Base-by-base conservation (phyloP, 2,329 filamentous ascomycete genomes). In the Chaetothyriales sp. region DNA sequence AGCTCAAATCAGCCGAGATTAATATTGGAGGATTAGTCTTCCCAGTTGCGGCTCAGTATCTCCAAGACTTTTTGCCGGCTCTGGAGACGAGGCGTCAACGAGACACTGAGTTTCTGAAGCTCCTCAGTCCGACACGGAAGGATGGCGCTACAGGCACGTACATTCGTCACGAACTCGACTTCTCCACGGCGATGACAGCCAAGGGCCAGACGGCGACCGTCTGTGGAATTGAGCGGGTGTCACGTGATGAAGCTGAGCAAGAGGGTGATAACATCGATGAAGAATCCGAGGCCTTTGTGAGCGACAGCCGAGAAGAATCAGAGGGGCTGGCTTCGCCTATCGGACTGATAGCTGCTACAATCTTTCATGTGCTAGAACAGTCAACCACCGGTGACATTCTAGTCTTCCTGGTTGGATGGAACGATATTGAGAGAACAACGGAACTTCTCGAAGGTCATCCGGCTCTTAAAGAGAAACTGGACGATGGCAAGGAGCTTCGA, bases 1-100 rank as follows among this genome's bases (percentile, higher is more conserved):
- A 19, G 8, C 50, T 60, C 18, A 48, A 9, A 2, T 52, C 50
- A 6, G 46, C 89, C 88, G 0, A 81, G 95, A 47, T 74, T 95
- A 51, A 89, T 83, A 88, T 97, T 15, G 92, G 90, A 2, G 92
- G 92, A 1, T 81, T 90, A 46, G 95, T 89, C 0, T 97, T 92
- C 63, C 89, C 90, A 0, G 90, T 98, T 2, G 76, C 86, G 60
- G 86, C 88, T 37, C 82, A 81, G 57, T 97, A 86, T 64, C 74
- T 98, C 0, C 90, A 97, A 65, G 92, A 98, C 69, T 90, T 88
- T 15, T 44, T 58, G 44, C 44, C 45, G 20, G 56, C 56, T n/a
- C 43, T 53, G n/a, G 49, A 40, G 33, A 15, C 13, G 33, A 40
- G 33, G 33, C 33, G 33, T 40, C 10, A 15, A 15, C 9, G 15